Evolutionary conservation across 2,329 filamentous ascomycete species (phyloP).

Genomic region (Cercospora zeae-maydis): DNA sequence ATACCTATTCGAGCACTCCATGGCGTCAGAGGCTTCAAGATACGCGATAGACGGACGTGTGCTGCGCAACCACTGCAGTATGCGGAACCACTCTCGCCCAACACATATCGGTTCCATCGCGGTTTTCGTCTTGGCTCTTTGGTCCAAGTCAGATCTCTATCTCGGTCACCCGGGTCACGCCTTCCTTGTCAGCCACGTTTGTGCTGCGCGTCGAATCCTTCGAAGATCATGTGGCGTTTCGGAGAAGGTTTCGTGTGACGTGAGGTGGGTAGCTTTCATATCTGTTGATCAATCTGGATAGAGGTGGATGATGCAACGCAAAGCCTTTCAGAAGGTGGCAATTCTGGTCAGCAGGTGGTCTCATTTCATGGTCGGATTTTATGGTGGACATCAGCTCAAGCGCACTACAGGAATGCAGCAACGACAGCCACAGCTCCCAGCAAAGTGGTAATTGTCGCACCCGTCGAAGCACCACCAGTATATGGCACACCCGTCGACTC

Average conservation of each 20-base stretch:
- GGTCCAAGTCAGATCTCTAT: background rate
- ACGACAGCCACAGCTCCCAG: background rate
- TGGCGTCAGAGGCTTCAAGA: constrained; percentile 2
- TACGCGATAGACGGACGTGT: background rate
- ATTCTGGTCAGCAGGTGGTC: too few relatives aligned
- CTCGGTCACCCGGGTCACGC: too few relatives aligned
- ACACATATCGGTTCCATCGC: too few relatives aligned
- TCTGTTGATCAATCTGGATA: too few relatives aligned
- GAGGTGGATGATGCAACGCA: too few relatives aligned
- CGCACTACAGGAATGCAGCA: background rate
- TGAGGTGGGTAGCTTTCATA: background rate
- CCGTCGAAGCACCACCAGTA: background rate
- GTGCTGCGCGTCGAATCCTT: background rate
- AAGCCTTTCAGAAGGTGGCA: too few relatives aligned
- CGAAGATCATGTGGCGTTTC: background rate
- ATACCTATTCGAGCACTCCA: background rate
- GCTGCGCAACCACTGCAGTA: background rate
- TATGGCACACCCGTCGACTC: background rate
- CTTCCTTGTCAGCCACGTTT: background rate
- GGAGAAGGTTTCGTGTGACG: background rate
- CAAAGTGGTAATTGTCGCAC: background rate
- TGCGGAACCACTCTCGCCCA: too few relatives aligned
- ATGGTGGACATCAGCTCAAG: background rate
- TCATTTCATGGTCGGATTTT: too few relatives aligned
- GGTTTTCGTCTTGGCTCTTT: too few relatives aligned